Evolutionary conservation across 768 basidiomycete genomes (phyloP).

Genomic region (Pleurotus salmoneostramineus): DNA sequence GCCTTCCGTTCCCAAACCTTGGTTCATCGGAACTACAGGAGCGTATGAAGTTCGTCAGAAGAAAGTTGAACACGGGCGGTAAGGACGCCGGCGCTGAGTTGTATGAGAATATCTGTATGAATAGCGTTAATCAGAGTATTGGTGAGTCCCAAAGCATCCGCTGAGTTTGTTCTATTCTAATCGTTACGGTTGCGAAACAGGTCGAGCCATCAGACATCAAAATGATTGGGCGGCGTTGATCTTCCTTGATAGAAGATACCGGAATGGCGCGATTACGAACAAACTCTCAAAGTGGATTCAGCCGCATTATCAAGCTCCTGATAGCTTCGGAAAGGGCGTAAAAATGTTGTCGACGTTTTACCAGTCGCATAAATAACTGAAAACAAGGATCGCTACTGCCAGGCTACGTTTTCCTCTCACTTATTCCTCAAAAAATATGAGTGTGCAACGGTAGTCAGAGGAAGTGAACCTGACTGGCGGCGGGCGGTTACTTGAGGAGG

Average conservation of each 20-base stretch:
- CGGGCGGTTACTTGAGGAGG: too few species aligned
- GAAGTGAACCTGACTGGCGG: too few species aligned
- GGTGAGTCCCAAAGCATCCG: conserved; percentile 53
- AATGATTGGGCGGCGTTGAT: conserved; percentile 91
- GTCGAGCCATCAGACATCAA: conserved; percentile 88
- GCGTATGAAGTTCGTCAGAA: conserved; percentile 78
- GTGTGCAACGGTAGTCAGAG: too few species aligned
- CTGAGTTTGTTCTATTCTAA: not conserved
- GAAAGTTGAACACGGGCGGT: conserved; percentile 13
- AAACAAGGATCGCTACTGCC: too few species aligned
- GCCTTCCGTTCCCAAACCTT: conserved; percentile 90
- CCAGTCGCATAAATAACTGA: not conserved
- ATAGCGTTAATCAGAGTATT: conserved; percentile 95
- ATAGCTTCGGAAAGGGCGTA: not conserved
- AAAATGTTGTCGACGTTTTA: conserved; percentile 1
- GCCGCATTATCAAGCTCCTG: not conserved
- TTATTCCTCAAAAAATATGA: too few species aligned
- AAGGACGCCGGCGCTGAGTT: conserved; percentile 77
- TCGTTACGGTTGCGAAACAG: too few species aligned
- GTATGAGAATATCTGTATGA: conserved; percentile 91
- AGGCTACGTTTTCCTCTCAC: too few species aligned
- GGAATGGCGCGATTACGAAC: conserved; percentile 55
- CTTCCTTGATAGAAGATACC: conserved; percentile 83
- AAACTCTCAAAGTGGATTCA: conserved; percentile 92
- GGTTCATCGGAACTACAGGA: conserved; percentile 90